These are phyloP conservation scores for Xylaria intraflava DNA, from an alignment of 495 filamentous ascomycete species.

Conservation along the genomic window DNA sequence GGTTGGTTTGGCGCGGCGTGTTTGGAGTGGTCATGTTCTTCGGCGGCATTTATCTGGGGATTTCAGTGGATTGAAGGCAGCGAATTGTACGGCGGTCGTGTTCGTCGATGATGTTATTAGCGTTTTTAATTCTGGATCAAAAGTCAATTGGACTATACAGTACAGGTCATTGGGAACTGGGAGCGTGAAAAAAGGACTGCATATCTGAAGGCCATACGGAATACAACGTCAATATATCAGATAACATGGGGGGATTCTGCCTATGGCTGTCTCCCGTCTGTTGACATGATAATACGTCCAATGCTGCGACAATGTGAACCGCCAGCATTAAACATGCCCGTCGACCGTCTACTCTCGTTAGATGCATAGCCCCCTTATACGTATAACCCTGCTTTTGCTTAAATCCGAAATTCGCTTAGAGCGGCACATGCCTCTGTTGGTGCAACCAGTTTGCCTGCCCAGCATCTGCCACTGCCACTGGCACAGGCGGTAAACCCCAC, in stretches of 20 bases:
- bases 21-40: not conserved
- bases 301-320: too few relatives aligned
- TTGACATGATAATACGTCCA: too few relatives aligned
- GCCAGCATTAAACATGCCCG: too few relatives aligned
- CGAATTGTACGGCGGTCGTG: not conserved
- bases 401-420: not conserved
- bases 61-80: not conserved
- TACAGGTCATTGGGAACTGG: too few relatives aligned
- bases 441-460: not conserved
- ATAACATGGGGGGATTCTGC: too few relatives aligned
- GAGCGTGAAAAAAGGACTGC: too few relatives aligned
- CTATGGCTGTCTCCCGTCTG: too few relatives aligned
- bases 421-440: not conserved
- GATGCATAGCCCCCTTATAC: too few relatives aligned
- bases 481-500: conserved; percentile 16
- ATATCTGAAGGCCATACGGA: too few relatives aligned
- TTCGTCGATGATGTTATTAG: too few relatives aligned
- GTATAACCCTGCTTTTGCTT: not conserved
- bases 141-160: not conserved
- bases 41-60: not conserved
- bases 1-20: not conserved
- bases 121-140: not conserved
- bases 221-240: too few relatives aligned
- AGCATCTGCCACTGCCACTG: conserved; percentile 7
- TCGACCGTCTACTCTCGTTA: too few relatives aligned